Conservation (phyloP, 352 stramenopile species). For the Phytophthora megakarya region DNA sequence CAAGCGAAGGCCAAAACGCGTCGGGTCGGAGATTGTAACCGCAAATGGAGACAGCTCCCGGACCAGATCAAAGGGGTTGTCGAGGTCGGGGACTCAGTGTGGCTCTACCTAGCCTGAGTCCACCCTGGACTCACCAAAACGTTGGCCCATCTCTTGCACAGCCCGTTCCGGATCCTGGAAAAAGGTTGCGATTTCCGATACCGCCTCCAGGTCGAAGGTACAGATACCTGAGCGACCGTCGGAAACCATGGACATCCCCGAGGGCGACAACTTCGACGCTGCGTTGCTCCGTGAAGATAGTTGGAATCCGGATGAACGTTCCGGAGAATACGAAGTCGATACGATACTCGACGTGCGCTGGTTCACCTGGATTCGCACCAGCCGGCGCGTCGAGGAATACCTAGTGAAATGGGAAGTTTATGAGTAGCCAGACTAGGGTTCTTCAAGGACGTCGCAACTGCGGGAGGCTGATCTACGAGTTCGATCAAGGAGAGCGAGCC, state of each 20-base stretch:
- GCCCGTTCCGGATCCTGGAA: slow-evolving; percentile 1
- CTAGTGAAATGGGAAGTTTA: slow-evolving; percentile 7
- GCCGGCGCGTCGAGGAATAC: not conserved
- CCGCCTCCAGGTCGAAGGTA: too few relatives aligned
- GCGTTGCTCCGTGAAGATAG: too few relatives aligned
- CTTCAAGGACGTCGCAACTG: not conserved
- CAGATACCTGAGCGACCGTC: not conserved
- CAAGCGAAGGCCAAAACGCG: slow-evolving; percentile 2
- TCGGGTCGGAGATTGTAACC: too few relatives aligned
- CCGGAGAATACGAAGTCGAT: slow-evolving; percentile 15
- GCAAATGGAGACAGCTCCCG: too few relatives aligned
- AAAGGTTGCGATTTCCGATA: too few relatives aligned
- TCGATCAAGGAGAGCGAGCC: too few relatives aligned
- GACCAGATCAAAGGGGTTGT: too few relatives aligned
- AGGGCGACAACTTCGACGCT: too few relatives aligned
- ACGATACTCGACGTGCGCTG: slow-evolving; percentile 3
- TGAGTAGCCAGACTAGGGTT: not conserved
- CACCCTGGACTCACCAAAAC: slow-evolving; percentile 3
- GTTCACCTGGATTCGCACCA: not conserved
- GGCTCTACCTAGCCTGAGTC: slow-evolving; percentile 9
- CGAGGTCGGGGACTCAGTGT: slow-evolving; percentile 1
- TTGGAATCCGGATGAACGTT: too few relatives aligned
- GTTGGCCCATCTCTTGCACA: slow-evolving; percentile 9
- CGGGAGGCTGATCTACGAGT: not conserved
- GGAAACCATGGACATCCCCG: too few relatives aligned